Evolutionary conservation across 2,329 filamentous ascomycete genomes (phyloP).

Genomic region (Coniella vitis): DNA sequence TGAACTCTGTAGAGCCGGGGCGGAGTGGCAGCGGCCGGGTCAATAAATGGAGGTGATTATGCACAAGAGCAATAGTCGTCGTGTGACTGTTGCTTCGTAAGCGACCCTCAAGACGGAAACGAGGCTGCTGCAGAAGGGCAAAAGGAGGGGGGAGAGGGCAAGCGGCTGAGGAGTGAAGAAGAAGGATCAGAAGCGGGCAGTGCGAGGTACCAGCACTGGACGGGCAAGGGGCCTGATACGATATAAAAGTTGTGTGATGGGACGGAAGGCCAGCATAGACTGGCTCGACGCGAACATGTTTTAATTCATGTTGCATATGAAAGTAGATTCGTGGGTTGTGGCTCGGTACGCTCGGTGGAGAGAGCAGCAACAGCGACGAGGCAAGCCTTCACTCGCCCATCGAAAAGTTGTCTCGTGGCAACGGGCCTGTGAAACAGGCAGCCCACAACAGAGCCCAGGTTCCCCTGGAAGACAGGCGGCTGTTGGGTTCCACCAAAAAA

Average conservation of each 20-base stretch:
- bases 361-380: not conserved
- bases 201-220: no score
- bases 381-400: no score
- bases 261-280: no score
- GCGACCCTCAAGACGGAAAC: not conserved
- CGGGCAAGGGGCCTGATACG: no score
- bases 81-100: not conserved
- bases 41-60: constrained; percentile 8
- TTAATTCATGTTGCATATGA: not conserved
- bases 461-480: not conserved
- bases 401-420: not conserved
- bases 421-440: constrained; percentile 1
- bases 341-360: no score
- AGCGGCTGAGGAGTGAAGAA: not conserved
- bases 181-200: no score
- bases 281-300: not conserved
- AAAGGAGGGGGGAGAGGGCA: not conserved
- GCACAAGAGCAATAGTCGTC: constrained; percentile 1
- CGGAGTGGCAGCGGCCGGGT: not conserved
- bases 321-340: no score
- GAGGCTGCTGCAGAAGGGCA: not conserved
- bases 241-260: no score
- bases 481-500: not conserved
- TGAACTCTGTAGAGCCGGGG: not conserved
- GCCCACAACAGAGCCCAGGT: not conserved